phyloP scores from a whole-genome alignment of 2,329 filamentous ascomycete genomes.

The Colletotrichum liaoningense region DNA sequence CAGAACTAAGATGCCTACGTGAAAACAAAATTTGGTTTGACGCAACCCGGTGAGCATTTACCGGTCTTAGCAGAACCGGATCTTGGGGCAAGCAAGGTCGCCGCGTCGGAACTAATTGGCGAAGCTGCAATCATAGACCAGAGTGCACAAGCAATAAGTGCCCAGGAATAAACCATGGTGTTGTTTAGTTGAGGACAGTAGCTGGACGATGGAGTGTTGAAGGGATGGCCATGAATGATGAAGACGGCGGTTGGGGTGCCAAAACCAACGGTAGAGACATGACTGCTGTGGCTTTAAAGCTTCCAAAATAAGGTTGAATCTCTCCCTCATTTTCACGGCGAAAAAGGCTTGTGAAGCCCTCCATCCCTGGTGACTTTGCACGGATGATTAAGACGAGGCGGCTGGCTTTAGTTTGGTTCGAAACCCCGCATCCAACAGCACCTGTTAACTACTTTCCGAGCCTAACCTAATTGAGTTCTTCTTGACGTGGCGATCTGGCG shows the following conservation, averaged over 20 bases:
- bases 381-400: background rate
- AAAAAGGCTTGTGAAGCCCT: background rate
- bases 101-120: background rate
- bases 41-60: background rate
- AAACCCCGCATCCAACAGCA: background rate
- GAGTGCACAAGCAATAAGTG: background rate
- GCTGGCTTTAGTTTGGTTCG: background rate
- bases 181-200: background rate
- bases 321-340: background rate
- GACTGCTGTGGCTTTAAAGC: background rate
- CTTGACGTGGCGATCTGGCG: too few species aligned
- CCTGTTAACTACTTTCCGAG: too few species aligned
- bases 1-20: conserved; percentile 3
- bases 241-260: background rate
- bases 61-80: background rate
- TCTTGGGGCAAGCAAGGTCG: background rate
- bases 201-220: background rate
- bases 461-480: too few species aligned
- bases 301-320: background rate
- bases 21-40: conserved; percentile 20
- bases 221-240: background rate
- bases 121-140: background rate
- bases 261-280: background rate
- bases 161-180: background rate
- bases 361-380: background rate